These are phyloP conservation scores for Verticillium albo-atrum DNA, from an alignment of 2,329 filamentous ascomycete species.

Conservation along the genomic window DNA sequence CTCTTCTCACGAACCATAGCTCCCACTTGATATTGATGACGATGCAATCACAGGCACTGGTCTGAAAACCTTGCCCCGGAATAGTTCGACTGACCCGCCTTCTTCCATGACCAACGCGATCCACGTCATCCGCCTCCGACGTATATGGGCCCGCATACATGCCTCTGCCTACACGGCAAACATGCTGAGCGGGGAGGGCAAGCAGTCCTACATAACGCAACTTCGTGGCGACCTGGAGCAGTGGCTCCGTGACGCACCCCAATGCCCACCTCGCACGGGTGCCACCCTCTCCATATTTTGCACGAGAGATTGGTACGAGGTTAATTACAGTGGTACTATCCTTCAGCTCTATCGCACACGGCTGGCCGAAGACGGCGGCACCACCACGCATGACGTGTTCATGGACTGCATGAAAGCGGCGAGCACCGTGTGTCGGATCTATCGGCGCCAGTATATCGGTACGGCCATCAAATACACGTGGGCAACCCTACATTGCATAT, in stretches of 20 bases:
- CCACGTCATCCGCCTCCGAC: conserved; percentile 4
- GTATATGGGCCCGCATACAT: conserved; percentile 7
- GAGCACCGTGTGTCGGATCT: conserved; percentile 7
- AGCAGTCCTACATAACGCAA: not conserved
- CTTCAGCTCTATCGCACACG: conserved; percentile 17
- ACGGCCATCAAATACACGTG: conserved; percentile 7
- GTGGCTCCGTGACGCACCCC: not conserved
- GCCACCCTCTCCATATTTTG: conserved; percentile 6
- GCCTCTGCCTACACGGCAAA: not conserved
- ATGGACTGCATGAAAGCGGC: conserved; percentile 14
- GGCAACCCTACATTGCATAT: conserved; percentile 6
- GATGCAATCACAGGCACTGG: not conserved
- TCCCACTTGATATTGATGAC: conserved; percentile 7
- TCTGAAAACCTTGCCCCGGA: not conserved
- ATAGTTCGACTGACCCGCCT: not conserved
- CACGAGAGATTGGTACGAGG: conserved; percentile 7
- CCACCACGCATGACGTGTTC: conserved; percentile 15
- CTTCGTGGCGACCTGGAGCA: conserved; percentile 6
- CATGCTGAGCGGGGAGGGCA: not conserved
- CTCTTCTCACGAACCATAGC: not conserved
- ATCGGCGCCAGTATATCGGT: conserved; percentile 2
- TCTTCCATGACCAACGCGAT: conserved; percentile 5
- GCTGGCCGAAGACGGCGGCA: conserved; percentile 9
- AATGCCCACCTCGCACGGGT: not conserved
- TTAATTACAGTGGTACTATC: conserved; percentile 14